Conservation (phyloP, 495 filamentous ascomycete genomes). For the Coniosporium apollinis region DNA sequence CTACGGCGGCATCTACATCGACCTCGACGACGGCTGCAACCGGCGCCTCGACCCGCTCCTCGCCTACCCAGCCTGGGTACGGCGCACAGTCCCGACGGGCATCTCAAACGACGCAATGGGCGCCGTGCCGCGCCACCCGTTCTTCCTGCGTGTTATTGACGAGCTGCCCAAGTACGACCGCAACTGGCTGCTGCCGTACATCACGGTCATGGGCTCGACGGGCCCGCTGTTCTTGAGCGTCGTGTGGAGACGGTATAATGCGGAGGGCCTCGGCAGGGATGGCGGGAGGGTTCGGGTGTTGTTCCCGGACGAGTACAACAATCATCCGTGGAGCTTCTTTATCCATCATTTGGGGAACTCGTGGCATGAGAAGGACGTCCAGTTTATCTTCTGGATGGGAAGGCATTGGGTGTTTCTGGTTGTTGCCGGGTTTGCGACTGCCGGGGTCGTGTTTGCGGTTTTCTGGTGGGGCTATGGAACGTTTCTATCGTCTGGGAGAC, state of each 20-base stretch:
- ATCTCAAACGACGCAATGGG: conserved; percentile 87
- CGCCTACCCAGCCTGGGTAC: conserved; percentile 67
- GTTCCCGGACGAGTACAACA: conserved; percentile 52
- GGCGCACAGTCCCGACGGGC: conserved; percentile 63
- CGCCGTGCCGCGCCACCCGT: conserved; percentile 61
- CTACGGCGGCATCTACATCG: conserved; percentile 78
- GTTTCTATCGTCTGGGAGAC: too few species aligned
- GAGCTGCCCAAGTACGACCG: conserved; percentile 52
- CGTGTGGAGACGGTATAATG: conserved; percentile 41
- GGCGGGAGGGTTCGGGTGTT: conserved; percentile 26
- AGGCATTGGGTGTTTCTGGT: background rate
- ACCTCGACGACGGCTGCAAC: conserved; percentile 79
- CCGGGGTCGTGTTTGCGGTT: background rate
- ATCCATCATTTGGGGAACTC: conserved; percentile 55
- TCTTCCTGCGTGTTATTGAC: conserved; percentile 61
- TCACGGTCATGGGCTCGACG: conserved; percentile 77
- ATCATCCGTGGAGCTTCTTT: conserved; percentile 61
- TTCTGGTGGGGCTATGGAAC: background rate
- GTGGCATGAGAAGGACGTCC: conserved; percentile 62
- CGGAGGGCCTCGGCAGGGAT: conserved; percentile 13
- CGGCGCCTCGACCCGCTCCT: conserved; percentile 66
- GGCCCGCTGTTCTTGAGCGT: conserved; percentile 73
- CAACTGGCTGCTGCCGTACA: conserved; percentile 67
- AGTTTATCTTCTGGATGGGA: conserved; percentile 51
- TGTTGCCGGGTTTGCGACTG: background rate